Base-by-base conservation (phyloP, 768 basidiomycete genomes). In the Russula abietina region DNA sequence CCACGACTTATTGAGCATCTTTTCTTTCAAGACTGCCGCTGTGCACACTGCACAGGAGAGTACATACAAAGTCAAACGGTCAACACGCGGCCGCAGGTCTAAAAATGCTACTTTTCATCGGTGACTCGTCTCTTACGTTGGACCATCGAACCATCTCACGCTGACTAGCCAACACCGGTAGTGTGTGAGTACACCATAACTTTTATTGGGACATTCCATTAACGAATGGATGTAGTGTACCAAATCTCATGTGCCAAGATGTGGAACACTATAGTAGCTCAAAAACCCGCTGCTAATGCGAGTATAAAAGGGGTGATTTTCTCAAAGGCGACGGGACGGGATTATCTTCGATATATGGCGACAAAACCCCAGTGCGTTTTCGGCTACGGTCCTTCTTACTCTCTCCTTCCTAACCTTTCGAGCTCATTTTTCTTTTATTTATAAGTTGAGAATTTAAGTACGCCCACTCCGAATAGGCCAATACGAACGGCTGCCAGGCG, bases 231-330 rank as follows among this genome's bases (percentile, higher is more conserved):
- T 24, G 3, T 63, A 92, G 90, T 16, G 89, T 92, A n/a, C 22
- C 89, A 91, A 91, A 69, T 99, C n/a, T 98, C 76, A 98, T 99
- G 94, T 91, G 93, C 68, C 95, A 98, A 83, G 93, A 93, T 80
- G 57, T 26, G 73, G 72, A 19, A 30, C 32, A 39, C 36, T 53
- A 32, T 45, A 8, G 1, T 36, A 32, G 26, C 50, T 14, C 49
- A 61, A 41, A 22, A 22, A 1, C 26, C 22, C 2, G 17, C 22
- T 49, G 16, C 63, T 64, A 17, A 60, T 24, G 17, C 24, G 38
- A 36, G 52, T 1, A 26, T 28, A 36, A 17, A 60, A 92, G 92
- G 91, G 97, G 97, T 0, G 97, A 99, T 72, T 99, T 98, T 67
- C 69, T 95, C 68, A 95, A 95, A 65, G 85, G 86, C 3, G 97